phyloP scores from a whole-genome alignment of 2,329 filamentous ascomycete genomes.

The Chrysosphaeria jannelii region DNA sequence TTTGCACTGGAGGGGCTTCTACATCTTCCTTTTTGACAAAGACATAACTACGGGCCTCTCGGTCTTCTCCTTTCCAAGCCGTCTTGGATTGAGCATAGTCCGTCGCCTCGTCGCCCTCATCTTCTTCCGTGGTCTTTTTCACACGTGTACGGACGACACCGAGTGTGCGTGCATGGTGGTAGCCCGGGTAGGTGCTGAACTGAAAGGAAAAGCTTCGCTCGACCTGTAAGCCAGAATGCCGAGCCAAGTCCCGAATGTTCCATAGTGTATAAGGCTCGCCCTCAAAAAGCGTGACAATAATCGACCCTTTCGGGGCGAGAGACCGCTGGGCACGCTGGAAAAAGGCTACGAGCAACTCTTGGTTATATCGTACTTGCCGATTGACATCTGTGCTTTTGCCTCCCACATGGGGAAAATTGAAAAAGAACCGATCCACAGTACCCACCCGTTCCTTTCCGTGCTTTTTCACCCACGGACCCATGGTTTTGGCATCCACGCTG shows the following conservation, averaged over 20 bases:
- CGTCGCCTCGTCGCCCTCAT: background rate
- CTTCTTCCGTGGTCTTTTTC: background rate
- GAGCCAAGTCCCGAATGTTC: conserved; percentile 69
- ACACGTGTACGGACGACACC: conserved; percentile 22
- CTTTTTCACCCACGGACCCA: conserved; percentile 14
- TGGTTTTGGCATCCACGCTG: conserved; percentile 35
- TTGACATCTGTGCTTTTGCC: conserved; percentile 83
- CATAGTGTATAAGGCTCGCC: conserved; percentile 83
- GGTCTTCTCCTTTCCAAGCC: conserved; percentile 21
- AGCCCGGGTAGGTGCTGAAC: conserved; percentile 36
- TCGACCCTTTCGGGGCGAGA: conserved; percentile 24
- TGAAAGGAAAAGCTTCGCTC: conserved; percentile 40
- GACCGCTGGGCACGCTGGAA: conserved; percentile 23
- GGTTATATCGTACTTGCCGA: conserved; percentile 76
- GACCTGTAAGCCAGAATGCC: conserved; percentile 44
- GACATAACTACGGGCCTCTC: conserved; percentile 25
- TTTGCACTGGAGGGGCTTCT: conserved; percentile 3
- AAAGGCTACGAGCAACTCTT: conserved; percentile 42
- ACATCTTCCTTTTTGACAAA: conserved; percentile 28
- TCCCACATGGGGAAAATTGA: conserved; percentile 94
- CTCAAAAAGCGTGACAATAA: conserved; percentile 75
- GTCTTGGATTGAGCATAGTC: conserved; percentile 4
- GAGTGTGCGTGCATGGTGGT: conserved; percentile 41
- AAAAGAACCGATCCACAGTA: conserved; percentile 50
- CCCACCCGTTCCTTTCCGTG: conserved; percentile 8